Conservation (phyloP, 345 rosid genomes). For the Rhizophora apiculata region DNA sequence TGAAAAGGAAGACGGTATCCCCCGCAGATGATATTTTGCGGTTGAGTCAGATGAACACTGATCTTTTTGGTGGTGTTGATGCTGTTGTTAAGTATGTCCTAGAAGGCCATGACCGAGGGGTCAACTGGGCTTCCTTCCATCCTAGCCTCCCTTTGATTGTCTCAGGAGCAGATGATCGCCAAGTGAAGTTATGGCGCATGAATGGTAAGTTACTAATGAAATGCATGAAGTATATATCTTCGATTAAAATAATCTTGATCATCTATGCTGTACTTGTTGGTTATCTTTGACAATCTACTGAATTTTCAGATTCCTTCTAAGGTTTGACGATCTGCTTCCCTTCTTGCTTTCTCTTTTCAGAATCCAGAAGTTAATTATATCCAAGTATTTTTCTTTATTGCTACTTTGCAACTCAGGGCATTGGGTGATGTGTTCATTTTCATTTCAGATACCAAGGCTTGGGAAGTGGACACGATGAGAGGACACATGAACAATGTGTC, state of each 20-base stretch:
- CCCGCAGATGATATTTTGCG: slow-evolving; percentile 90
- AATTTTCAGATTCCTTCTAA: background rate
- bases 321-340: background rate
- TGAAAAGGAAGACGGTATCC: slow-evolving; percentile 81
- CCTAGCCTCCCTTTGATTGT: slow-evolving; percentile 92
- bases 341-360: background rate
- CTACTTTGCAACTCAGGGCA: background rate
- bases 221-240: background rate
- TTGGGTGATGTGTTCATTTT: background rate
- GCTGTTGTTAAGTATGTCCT: slow-evolving; percentile 92
- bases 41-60: slow-evolving; percentile 86
- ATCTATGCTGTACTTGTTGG: background rate
- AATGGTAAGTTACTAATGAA: slow-evolving; percentile 49
- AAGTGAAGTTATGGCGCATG: slow-evolving; percentile 98
- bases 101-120: slow-evolving; percentile 98
- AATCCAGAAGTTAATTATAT: background rate
- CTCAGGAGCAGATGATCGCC: slow-evolving; percentile 98
- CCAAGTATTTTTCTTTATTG: background rate
- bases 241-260: background rate
- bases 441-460: slow-evolving; percentile 90
- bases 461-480: slow-evolving; percentile 98
- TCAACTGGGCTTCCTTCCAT: slow-evolving; percentile 98
- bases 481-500: slow-evolving; percentile 98
- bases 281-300: background rate
- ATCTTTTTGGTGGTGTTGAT: slow-evolving; percentile 92